Evolutionary conservation across 2,329 filamentous ascomycete species (phyloP), one percentile per base, ranked within the genome.

Genomic region (Alternaria sp.): DNA sequence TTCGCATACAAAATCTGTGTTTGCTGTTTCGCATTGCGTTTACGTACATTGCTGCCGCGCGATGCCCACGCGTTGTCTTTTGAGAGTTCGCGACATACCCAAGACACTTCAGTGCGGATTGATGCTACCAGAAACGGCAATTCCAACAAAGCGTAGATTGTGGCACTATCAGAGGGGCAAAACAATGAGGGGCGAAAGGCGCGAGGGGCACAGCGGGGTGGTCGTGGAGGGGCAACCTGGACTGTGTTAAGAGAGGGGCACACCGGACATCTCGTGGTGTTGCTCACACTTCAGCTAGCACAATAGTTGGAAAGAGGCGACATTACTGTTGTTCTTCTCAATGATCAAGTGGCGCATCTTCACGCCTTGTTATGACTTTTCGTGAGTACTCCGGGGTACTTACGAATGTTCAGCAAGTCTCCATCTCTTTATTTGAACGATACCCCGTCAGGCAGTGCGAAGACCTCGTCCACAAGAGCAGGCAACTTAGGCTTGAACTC

Each of bases 151-250:
- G 46, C 45, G 40, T 46, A 60, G 30, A 46, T 66, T 61, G 51
- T 32, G 55, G 67, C 65, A 64, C 67, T 69, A 69, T 62, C 56
- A 57, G 67, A 69, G 67, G 67, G 67, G 67, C 67, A 69, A 54
- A 58, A 46, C 23, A 43, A 47, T 21, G 65, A 67, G 63, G 65
- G 65, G 65, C 52, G 49, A 32, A 21, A 9, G 26, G 26, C 17
- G 47, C 28, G 58, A 63, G 60, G 63, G 60, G 56, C 52, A 51
- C 47, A 45, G 65, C 47, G 61, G 64, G 64, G 61, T 55, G 52
- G 46, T 58, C 43, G 45, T 55, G 45, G 64, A 66, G 64, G 63
- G 63, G 63, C 61, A 57, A 51, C 26, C 28, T 51, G 49, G 28
- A 19, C 32, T 51, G 15, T 51, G 49, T 51, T 51, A 13, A 36